Percentiles rank a stretch among this genome's conserved stretches.
Conservation (phyloP, 2,329 filamentous ascomycete genomes). For the Botrytis squamosa region DNA sequence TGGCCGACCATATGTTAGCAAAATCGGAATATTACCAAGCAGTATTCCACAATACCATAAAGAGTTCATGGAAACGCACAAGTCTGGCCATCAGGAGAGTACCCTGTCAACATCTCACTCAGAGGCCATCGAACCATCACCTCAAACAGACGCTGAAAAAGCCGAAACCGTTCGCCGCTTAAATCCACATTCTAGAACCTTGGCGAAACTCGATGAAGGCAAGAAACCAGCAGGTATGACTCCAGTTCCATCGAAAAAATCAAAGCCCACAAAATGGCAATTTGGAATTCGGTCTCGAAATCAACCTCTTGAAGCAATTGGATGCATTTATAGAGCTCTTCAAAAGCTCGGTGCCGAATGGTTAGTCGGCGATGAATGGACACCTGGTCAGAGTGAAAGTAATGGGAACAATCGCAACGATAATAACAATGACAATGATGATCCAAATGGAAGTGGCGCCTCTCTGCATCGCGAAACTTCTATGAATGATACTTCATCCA, state of each 20-base stretch:
- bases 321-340: constrained; percentile 92
- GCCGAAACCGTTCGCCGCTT: constrained; percentile 77
- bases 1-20: constrained; percentile 56
- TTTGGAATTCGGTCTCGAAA: constrained; percentile 96
- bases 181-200: constrained; percentile 78
- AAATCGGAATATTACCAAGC: constrained; percentile 87
- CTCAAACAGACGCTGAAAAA: constrained; percentile 68
- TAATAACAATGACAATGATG: constrained; percentile 38
- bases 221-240: constrained; percentile 62
- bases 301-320: constrained; percentile 86
- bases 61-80: constrained; percentile 78
- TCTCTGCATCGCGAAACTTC: constrained; percentile 42
- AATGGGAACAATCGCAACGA: not conserved
- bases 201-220: constrained; percentile 65
- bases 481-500: constrained; percentile 37
- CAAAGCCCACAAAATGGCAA: constrained; percentile 88
- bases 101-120: constrained; percentile 43
- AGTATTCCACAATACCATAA: constrained; percentile 88
- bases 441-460: constrained; percentile 38
- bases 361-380: constrained; percentile 64
- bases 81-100: constrained; percentile 50
- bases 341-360: constrained; percentile 86
- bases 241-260: constrained; percentile 66
- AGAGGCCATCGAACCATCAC: constrained; percentile 39
- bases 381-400: constrained; percentile 8